These are phyloP conservation scores for Camptophora hylomeconis DNA, from an alignment of 2,329 filamentous ascomycete species.

Conservation along the genomic window DNA sequence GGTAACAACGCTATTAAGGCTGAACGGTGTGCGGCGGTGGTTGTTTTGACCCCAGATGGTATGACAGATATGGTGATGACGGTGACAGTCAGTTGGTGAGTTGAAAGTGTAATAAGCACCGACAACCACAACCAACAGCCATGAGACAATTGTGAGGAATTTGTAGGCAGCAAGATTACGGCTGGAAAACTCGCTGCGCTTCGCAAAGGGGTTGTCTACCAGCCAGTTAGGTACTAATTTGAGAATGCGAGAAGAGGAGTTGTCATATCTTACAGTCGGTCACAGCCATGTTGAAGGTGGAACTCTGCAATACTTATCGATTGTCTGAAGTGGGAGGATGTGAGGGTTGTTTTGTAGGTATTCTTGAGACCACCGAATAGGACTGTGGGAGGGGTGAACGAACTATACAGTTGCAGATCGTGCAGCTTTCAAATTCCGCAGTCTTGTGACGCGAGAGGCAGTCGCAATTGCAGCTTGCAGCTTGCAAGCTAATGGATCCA, in stretches of 20 bases:
- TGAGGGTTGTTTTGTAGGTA: too few relatives aligned
- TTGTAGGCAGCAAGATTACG: slow-evolving; percentile 59
- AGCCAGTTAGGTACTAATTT: background rate
- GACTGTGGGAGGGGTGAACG: too few relatives aligned
- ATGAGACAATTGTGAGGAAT: slow-evolving; percentile 58
- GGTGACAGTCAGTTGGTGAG: slow-evolving; percentile 47
- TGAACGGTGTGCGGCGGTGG: slow-evolving; percentile 57
- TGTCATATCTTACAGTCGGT: slow-evolving; percentile 7
- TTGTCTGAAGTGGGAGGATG: background rate
- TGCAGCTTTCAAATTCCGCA: too few relatives aligned
- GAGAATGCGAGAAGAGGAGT: background rate
- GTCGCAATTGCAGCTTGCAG: too few relatives aligned
- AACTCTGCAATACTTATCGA: too few relatives aligned
- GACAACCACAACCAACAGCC: slow-evolving; percentile 58
- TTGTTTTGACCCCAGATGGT: slow-evolving; percentile 67
- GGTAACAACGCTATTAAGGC: slow-evolving; percentile 50
- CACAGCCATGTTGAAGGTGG: slow-evolving; percentile 9
- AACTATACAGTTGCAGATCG: too few relatives aligned
- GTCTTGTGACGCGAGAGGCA: too few relatives aligned
- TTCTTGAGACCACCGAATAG: too few relatives aligned
- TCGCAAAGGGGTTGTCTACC: slow-evolving; percentile 63
- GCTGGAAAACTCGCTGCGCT: slow-evolving; percentile 51
- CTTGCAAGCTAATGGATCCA: too few relatives aligned
- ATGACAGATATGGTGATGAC: slow-evolving; percentile 39
- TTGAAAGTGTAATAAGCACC: slow-evolving; percentile 63